Evolutionary conservation across 2,329 filamentous ascomycete genomes (phyloP), one percentile per base, ranked within the genome.

Genomic region (Sclerotinia nivalis): DNA sequence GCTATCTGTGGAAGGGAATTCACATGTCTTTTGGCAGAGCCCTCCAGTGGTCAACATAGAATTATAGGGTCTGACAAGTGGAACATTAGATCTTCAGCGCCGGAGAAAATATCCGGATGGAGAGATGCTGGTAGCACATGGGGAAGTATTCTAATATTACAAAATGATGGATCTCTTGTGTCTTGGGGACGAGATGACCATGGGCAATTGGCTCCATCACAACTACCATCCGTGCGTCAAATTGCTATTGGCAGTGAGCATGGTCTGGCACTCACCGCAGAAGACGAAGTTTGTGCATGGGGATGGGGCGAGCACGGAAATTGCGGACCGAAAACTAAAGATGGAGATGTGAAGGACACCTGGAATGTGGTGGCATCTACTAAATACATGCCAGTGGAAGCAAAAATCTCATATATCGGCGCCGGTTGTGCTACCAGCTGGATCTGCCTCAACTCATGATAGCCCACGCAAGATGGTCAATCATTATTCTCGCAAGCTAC

Each of bases 271-370:
- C 80, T 95, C 37, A 88, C 91, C 0, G 81, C 81, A 13, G 83
- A 85, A 28, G 88, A 88, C 1, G 86, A 89, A 65, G 88, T 97
- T 1, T 81, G 96, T 62, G 87, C 92, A 1, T 98, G 95, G 93
- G 96, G 96, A 28, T 99, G 96, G 96, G 94, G 93, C 2, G 95
- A 98, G 80, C 96, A 99, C 81, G 96, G 96, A 1, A 99, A 99
- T 79, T 99, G 96, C 79, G 96, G 96, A 4, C 87, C 88, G 49
- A 83, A 86, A 55, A 83, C 82, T 18, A 87, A 88, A 72, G 82
- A 85, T 72, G 88, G 88, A 64, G 87, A 92, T 79, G 88, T 93
- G 59, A 90, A 89, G 73, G 90, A 86, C 13, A 84, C 84, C 71
- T 92, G 86, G 84, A 93, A 90, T 77, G 81, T 87, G 70, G 86